Base-by-base conservation (phyloP, 1,284 basidiomycete species). In the Leucocoprinus gongylophorus region DNA sequence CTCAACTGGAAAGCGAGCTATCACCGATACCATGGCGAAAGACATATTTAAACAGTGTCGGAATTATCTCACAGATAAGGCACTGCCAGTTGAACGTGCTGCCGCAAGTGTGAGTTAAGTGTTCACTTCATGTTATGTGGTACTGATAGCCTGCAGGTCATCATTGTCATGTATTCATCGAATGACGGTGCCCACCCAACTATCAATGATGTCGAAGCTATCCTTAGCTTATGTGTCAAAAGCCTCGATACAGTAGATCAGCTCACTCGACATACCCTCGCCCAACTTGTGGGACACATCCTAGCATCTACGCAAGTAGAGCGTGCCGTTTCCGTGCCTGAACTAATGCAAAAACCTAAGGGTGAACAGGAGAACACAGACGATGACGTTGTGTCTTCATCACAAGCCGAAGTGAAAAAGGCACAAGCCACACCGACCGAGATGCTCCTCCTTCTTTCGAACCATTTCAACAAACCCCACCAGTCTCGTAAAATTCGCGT, bases 41-140 rank as follows among this genome's bases (percentile, higher is more conserved):
- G 97, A 99, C 58, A 77, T 95, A 40, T 63, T 91, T 53, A 98
- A 97, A 67, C 81, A 89, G 55, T 85, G 92, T 69, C 84, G 80
- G 58, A 73, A 78, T 29, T 82, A 80, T 0, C 72, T 99, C 1
- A 75, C 76, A 1, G 95, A 99, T 67, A 93, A 92, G 68, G 85
- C 87, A 5, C 75, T 93, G 7, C 81, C 92, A 2, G 78, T 99
- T 12, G 91, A 97, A 62, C 82, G 95, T 26, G 92, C 82, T 3
- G 85, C 85, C 15, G 82, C 91, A 26, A 85, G 89, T 59, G 90
- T 91, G 57, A 52, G 74, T 60, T 29, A 15, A 45, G 48, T 48
- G 1, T 46, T 20, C 33, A 35, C 43, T 30, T 9, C 23, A 15
- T n/a, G n/a, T 48, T 50, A 45, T 8, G 28, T 50, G 6, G 40